These are phyloP conservation scores for Ceratobasidium sp. DNA, from an alignment of 1,284 basidiomycete species.

Conservation along the genomic window DNA sequence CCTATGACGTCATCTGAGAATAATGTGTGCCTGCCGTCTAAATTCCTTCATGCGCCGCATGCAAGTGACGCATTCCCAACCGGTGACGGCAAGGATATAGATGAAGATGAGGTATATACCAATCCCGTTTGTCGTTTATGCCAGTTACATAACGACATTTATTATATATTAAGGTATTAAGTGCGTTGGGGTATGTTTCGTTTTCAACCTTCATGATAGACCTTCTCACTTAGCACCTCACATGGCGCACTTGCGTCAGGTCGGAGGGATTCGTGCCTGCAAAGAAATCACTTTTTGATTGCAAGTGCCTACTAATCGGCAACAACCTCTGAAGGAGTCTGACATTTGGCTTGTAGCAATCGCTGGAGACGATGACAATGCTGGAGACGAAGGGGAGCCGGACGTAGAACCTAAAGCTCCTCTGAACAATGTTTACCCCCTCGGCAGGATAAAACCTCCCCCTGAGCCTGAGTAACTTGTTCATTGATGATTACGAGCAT, in stretches of 20 bases:
- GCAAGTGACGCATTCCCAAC: background rate
- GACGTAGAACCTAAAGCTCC: background rate
- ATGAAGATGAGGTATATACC: background rate
- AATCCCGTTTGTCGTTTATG: background rate
- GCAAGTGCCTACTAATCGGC: background rate
- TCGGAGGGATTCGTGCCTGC: background rate
- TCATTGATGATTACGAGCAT: background rate
- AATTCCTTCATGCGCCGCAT: constrained; percentile 8
- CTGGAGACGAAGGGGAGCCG: background rate
- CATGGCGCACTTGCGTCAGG: background rate
- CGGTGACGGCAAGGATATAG: background rate
- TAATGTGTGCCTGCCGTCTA: background rate
- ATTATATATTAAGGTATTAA: background rate
- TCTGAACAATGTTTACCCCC: background rate
- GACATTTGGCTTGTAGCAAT: background rate
- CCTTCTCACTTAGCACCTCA: background rate
- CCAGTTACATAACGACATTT: background rate
- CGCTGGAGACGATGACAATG: background rate
- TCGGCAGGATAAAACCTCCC: background rate
- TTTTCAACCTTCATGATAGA: background rate
- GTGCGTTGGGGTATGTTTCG: background rate
- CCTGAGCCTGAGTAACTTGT: background rate
- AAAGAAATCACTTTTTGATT: constrained; percentile 3
- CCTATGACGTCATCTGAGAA: background rate
- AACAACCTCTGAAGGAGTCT: background rate